phyloP scores from a whole-genome alignment of 768 basidiomycete genomes.

The Psilocybe cubensis region DNA sequence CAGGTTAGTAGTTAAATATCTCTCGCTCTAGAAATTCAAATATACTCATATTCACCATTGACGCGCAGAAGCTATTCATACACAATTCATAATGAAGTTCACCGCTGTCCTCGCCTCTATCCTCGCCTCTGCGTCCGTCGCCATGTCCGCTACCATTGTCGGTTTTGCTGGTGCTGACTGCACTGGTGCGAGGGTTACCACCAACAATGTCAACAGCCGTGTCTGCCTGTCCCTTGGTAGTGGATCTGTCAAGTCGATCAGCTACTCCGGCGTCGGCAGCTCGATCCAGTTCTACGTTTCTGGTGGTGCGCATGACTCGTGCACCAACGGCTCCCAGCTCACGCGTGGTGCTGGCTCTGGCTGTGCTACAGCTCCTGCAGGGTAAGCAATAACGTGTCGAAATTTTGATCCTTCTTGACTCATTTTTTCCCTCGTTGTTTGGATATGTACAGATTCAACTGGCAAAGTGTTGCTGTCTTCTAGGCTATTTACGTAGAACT shows the following conservation, averaged over 20 bases:
- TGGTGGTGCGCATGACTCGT: constrained; percentile 19
- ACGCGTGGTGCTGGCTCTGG: constrained; percentile 15
- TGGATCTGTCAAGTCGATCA: constrained; percentile 19
- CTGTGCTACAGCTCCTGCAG: constrained; percentile 20
- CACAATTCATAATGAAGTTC: constrained; percentile 24
- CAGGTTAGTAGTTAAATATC: constrained; percentile 6
- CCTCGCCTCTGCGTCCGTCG: constrained; percentile 18
- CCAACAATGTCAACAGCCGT: background rate
- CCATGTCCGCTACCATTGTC: constrained; percentile 13
- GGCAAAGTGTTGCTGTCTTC: too few species aligned
- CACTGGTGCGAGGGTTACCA: background rate
- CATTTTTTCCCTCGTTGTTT: too few species aligned
- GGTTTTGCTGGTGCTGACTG: constrained; percentile 9
- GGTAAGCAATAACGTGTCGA: constrained; percentile 9
- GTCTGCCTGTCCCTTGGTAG: constrained; percentile 15
- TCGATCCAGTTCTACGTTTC: constrained; percentile 18
- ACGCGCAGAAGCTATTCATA: too few species aligned
- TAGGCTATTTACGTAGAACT: too few species aligned
- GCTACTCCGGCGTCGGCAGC: constrained; percentile 19
- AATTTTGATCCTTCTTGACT: too few species aligned
- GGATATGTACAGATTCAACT: too few species aligned
- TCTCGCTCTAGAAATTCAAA: too few species aligned
- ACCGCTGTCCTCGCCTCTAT: constrained; percentile 15
- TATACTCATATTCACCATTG: too few species aligned
- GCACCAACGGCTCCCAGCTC: constrained; percentile 18